Base-by-base conservation (phyloP, 495 filamentous ascomycete genomes). In the Letharia lupina region DNA sequence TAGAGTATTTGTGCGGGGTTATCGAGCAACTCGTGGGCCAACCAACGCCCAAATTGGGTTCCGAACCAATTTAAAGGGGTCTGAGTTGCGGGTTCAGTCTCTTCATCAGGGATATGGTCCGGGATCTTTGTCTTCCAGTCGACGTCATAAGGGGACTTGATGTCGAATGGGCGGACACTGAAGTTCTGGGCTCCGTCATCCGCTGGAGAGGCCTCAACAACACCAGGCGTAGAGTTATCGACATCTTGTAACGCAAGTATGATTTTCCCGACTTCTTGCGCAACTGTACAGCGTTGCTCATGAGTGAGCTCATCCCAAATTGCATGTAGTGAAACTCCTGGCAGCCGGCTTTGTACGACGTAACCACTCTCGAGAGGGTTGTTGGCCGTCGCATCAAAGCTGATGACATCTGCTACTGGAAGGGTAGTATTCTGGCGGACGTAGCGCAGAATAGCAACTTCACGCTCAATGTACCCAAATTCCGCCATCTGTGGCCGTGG, bases 371-470 rank as follows among this genome's bases (percentile, higher is more conserved):
- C 42, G 1, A 66, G 58, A 4, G 35, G 58, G 20, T 66, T 66
- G 2, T 45, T 35, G 2, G 28, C 23, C 0, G 77, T 76, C 16
- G 74, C 72, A 61, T 83, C 81, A 35, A 73, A 82, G 23, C 74
- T 76, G 16, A 75, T 60, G 28, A 84, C 74, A 0, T 71, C 68
- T 3, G 83, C 79, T 2, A 83, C 76, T 2, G 83, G 83, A 9
- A 85, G 71, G 3, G 69, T 69, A 9, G 81, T 83, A 37, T 74
- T 69, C 39, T 71, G 63, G 39, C 73, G 66, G 10, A 84, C 68
- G 62, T 76, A 81, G 15, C 69, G 70, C 11, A 84, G 72, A 0
- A 83, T 83, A 4, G 81, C 77, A 3, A 78, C 81, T 62, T 85
- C 82, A 45, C 79, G 80, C 7, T 75, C 75, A 37, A 37, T 37